Evolutionary conservation across 2,329 filamentous ascomycete genomes (phyloP).

Genomic region (Trichophyton mentagrophytes): DNA sequence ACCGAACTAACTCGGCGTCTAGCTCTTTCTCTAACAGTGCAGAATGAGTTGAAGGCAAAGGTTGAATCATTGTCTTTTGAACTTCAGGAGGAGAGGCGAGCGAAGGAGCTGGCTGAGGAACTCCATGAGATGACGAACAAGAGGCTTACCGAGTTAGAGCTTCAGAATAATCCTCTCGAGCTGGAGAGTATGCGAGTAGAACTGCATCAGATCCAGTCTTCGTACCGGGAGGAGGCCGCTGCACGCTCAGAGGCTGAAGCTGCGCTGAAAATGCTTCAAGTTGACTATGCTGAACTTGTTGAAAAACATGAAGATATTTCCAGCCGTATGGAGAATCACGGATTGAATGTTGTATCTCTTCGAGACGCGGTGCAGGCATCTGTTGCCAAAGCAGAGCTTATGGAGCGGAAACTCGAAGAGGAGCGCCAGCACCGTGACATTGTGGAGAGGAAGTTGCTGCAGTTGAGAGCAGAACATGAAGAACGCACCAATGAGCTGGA

Average conservation of each 20-base stretch:
- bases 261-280: slow-evolving; percentile 57
- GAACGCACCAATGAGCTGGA: slow-evolving; percentile 66
- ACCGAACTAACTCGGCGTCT: slow-evolving; percentile 70
- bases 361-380: slow-evolving; percentile 68
- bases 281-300: slow-evolving; percentile 74
- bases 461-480: slow-evolving; percentile 73
- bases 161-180: slow-evolving; percentile 70
- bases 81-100: slow-evolving; percentile 65
- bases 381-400: slow-evolving; percentile 57
- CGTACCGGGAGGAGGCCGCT: slow-evolving; percentile 70
- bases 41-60: slow-evolving; percentile 68
- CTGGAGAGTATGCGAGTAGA: slow-evolving; percentile 76
- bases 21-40: slow-evolving; percentile 63
- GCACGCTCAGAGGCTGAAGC: slow-evolving; percentile 63
- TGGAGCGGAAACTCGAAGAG: slow-evolving; percentile 67
- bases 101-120: slow-evolving; percentile 76
- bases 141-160: slow-evolving; percentile 71
- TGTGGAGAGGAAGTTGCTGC: slow-evolving; percentile 62
- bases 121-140: slow-evolving; percentile 70
- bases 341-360: slow-evolving; percentile 59
- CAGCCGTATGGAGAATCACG: slow-evolving; percentile 56
- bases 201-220: slow-evolving; percentile 64
- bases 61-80: slow-evolving; percentile 58
- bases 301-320: slow-evolving; percentile 55
- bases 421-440: slow-evolving; percentile 64